phyloP scores from a whole-genome alignment of 2,329 filamentous ascomycete genomes.

The Aureobasidium sp. region DNA sequence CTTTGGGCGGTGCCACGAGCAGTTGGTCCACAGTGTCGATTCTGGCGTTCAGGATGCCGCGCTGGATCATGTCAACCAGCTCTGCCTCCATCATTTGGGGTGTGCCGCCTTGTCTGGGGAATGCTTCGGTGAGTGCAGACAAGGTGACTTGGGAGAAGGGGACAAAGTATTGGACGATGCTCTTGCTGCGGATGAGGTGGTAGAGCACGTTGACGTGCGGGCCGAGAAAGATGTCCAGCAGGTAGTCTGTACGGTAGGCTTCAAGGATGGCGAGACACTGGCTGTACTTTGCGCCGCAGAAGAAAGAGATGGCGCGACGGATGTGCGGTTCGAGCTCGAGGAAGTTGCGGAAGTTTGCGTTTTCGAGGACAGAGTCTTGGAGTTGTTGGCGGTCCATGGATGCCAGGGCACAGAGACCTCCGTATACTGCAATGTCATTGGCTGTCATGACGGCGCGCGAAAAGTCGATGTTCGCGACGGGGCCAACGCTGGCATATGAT shows the following conservation, averaged over 20 bases:
- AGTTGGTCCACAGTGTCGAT: slow-evolving; percentile 79
- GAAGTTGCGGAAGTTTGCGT: slow-evolving; percentile 72
- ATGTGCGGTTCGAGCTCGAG: slow-evolving; percentile 92
- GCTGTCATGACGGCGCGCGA: slow-evolving; percentile 68
- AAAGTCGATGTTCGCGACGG: slow-evolving; percentile 44
- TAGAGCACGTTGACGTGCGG: slow-evolving; percentile 64
- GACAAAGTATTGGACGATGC: slow-evolving; percentile 85
- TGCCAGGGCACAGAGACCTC: slow-evolving; percentile 80
- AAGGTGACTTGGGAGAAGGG: slow-evolving; percentile 86
- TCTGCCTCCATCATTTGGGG: slow-evolving; percentile 59
- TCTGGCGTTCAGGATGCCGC: slow-evolving; percentile 64
- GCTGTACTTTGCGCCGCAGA: slow-evolving; percentile 85
- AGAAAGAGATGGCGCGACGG: slow-evolving; percentile 80
- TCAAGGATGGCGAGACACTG: slow-evolving; percentile 77
- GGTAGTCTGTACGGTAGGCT: slow-evolving; percentile 73
- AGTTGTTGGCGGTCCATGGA: slow-evolving; percentile 77
- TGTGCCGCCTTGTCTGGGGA: slow-evolving; percentile 51
- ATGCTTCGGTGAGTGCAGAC: slow-evolving; percentile 68
- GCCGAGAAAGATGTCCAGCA: slow-evolving; percentile 76
- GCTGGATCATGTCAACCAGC: slow-evolving; percentile 69
- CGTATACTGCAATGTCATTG: slow-evolving; percentile 89
- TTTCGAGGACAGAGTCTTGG: slow-evolving; percentile 70
- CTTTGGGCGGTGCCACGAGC: slow-evolving; percentile 62
- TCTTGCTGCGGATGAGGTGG: slow-evolving; percentile 72
- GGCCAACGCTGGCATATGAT: slow-evolving; percentile 34